Conservation (phyloP, 805 yeast genomes). For the Ogataea salicorniae region DNA sequence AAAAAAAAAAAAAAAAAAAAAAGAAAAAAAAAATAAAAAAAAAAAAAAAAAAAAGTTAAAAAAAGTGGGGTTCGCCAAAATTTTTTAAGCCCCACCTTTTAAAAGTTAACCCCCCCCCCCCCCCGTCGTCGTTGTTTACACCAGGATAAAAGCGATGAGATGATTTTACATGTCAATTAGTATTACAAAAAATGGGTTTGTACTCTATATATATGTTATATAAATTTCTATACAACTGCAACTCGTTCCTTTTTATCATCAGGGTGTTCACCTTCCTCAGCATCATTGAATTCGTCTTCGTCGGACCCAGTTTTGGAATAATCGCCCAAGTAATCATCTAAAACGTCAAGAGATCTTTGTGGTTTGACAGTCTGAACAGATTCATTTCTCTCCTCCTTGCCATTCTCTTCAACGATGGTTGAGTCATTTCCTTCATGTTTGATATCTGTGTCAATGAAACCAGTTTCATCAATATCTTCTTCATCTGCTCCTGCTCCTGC, state of each 20-base stretch:
- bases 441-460: conserved; percentile 4
- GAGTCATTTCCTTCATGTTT: background rate
- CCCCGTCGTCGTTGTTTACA: no score
- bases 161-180: no score
- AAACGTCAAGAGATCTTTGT: conserved; percentile 3
- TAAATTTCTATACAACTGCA: no score
- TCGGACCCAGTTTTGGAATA: conserved; percentile 10
- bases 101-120: no score
- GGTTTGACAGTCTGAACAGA: background rate
- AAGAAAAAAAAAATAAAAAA: no score
- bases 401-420: background rate
- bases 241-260: background rate
- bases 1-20: no score
- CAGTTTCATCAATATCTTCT: conserved; percentile 8
- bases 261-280: conserved; percentile 14
- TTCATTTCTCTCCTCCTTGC: background rate
- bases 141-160: no score
- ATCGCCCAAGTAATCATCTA: conserved; percentile 5
- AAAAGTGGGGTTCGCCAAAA: no score
- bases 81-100: no score
- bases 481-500: background rate
- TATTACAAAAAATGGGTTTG: no score
- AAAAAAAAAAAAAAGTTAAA: no score
- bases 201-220: no score
- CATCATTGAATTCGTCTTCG: conserved; percentile 23